A percentile compares a stretch with the other conserved stretches of the same genome.
phyloP scores from a whole-genome alignment of 495 filamentous ascomycete species.

The Penicillium antarcticum region DNA sequence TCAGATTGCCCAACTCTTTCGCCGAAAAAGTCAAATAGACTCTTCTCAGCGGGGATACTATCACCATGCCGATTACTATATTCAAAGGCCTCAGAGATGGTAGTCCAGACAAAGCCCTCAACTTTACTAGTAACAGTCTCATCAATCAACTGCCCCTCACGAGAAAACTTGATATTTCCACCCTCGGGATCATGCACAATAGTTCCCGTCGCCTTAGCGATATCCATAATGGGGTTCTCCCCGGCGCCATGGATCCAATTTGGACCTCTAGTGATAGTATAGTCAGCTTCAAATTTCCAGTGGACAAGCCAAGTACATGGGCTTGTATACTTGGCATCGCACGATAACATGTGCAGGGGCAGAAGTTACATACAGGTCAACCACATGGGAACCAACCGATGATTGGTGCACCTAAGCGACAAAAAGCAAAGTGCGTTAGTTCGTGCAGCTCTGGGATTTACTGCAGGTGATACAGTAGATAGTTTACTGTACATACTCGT shows the following conservation, averaged over 20 bases:
- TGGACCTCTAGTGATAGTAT: slow-evolving; percentile 55
- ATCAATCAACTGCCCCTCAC: slow-evolving; percentile 57
- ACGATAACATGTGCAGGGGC: too few species aligned
- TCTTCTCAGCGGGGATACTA: slow-evolving; percentile 61
- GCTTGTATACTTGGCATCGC: too few species aligned
- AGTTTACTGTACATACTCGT: slow-evolving; percentile 48
- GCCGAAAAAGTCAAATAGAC: slow-evolving; percentile 75
- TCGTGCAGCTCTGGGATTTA: background rate
- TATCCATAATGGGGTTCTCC: slow-evolving; percentile 77
- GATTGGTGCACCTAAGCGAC: slow-evolving; percentile 35
- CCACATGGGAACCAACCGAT: slow-evolving; percentile 34
- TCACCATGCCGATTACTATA: slow-evolving; percentile 68
- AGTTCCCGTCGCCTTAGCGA: slow-evolving; percentile 69
- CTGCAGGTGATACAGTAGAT: background rate
- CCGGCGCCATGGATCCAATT: slow-evolving; percentile 95
- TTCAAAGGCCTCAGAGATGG: slow-evolving; percentile 73
- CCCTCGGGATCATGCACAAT: slow-evolving; percentile 53
- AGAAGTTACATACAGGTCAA: slow-evolving; percentile 40
- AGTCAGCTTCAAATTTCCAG: background rate
- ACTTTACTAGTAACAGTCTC: slow-evolving; percentile 49
- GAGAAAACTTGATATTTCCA: slow-evolving; percentile 56
- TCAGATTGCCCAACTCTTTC: slow-evolving; percentile 56
- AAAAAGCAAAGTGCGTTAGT: background rate
- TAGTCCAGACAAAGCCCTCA: slow-evolving; percentile 69
- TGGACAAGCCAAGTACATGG: too few species aligned